These are phyloP conservation scores for Jacaranda mimosifolia DNA, from an alignment of 257 asterid species.

Conservation along the genomic window DNA sequence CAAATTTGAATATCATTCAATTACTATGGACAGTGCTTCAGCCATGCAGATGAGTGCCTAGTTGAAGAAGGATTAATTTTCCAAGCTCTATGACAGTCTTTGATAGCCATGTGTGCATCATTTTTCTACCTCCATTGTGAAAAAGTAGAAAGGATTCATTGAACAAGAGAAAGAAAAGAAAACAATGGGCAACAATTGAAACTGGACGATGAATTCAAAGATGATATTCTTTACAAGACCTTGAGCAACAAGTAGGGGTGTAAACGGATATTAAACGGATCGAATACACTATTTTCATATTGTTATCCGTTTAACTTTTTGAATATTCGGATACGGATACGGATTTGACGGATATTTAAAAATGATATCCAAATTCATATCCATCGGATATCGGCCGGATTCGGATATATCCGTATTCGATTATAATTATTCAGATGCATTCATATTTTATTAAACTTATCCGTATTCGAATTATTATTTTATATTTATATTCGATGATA, in stretches of 20 bases:
- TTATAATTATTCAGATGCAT: no score
- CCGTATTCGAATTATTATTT: no score
- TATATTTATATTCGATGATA: no score
- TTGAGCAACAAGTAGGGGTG: constrained; percentile 92
- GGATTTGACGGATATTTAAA: no score
- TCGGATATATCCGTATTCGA: no score
- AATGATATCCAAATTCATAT: no score
- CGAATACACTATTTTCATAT: no score
- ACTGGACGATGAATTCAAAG: constrained; percentile 19
- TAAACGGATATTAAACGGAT: no score
- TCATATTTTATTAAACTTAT: no score
- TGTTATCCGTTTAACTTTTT: no score
- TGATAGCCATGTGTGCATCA: constrained; percentile 86
- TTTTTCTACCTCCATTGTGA: constrained; percentile 85
- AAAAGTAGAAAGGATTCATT: constrained; percentile 21
- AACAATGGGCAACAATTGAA: constrained; percentile 6
- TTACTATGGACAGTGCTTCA: constrained; percentile 83
- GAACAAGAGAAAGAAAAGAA: constrained; percentile 12
- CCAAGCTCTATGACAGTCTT: constrained; percentile 87
- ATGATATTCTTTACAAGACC: constrained; percentile 51
- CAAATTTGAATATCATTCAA: constrained; percentile 28
- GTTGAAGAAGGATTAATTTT: constrained; percentile 70
- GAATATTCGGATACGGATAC: no score
- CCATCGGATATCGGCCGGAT: no score
- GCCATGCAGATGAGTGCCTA: constrained; percentile 80